phyloP scores from a whole-genome alignment of 257 asterid species.

The Fraxinus excelsior region DNA sequence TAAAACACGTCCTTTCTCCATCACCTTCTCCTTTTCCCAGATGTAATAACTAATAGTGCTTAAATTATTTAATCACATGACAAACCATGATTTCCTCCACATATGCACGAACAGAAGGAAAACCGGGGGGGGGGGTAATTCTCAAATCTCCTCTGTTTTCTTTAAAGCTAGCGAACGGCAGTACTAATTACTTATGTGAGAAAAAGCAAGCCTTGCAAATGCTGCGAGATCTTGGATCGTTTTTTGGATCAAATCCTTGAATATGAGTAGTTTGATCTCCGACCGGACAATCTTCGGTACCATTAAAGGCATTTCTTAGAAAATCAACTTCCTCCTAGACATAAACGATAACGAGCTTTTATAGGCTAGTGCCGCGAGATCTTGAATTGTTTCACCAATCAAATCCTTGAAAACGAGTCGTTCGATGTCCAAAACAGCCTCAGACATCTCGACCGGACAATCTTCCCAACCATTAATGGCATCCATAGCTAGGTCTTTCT shows the following conservation, averaged over 20 bases:
- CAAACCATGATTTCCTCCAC: slow-evolving; percentile 42
- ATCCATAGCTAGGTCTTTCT: slow-evolving; percentile 75
- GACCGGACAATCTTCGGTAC: background rate
- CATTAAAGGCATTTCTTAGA: slow-evolving; percentile 28
- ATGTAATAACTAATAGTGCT: slow-evolving; percentile 7
- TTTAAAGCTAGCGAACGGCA: slow-evolving; percentile 32
- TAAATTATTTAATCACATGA: slow-evolving; percentile 28
- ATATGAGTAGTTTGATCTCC: slow-evolving; percentile 61
- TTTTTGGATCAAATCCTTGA: slow-evolving; percentile 74
- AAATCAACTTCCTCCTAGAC: slow-evolving; percentile 75
- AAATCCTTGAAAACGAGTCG: slow-evolving; percentile 84
- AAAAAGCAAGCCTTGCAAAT: slow-evolving; percentile 31
- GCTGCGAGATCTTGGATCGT: slow-evolving; percentile 67
- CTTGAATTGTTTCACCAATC: slow-evolving; percentile 67
- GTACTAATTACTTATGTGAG: slow-evolving; percentile 1
- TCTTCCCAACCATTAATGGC: slow-evolving; percentile 72
- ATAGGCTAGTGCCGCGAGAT: slow-evolving; percentile 55
- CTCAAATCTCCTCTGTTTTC: slow-evolving; percentile 6
- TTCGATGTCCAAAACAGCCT: slow-evolving; percentile 75
- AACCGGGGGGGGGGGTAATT: background rate
- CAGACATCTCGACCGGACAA: slow-evolving; percentile 68
- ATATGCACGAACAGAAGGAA: slow-evolving; percentile 35
- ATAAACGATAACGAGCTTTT: slow-evolving; percentile 31
- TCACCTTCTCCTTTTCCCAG: background rate
- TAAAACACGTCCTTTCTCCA: slow-evolving; percentile 15